Evolutionary conservation across 768 basidiomycete species (phyloP).

Genomic region (Royoungia palumana): DNA sequence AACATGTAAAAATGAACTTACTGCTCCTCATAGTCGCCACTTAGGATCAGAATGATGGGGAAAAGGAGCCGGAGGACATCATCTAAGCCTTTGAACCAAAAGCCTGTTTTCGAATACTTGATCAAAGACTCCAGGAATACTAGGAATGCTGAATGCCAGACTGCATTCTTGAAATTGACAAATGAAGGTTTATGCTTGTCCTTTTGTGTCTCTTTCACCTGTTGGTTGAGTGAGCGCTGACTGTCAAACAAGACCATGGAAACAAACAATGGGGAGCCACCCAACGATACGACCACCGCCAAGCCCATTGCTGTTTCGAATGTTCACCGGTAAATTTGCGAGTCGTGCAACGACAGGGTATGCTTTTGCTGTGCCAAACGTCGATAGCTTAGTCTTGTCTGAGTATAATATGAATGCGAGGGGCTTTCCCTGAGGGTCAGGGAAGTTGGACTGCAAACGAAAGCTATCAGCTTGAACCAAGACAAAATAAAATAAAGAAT

Average conservation of each 20-base stretch:
- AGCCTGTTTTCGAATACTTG: constrained; percentile 1
- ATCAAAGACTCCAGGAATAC: constrained; percentile 2
- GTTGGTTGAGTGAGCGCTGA: neutral
- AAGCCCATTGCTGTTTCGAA: neutral
- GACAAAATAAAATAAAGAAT: neutral
- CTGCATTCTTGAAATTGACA: too few relatives aligned
- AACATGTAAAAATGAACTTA: constrained; percentile 11
- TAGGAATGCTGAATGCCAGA: neutral
- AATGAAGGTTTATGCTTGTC: neutral
- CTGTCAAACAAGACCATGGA: too few relatives aligned
- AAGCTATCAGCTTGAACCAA: too few relatives aligned
- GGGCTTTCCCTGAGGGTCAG: constrained; percentile 16
- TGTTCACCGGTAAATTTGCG: neutral
- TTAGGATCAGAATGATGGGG: constrained; percentile 31
- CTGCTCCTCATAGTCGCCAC: constrained; percentile 47
- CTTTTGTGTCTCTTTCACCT: constrained; percentile 4
- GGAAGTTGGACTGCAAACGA: neutral
- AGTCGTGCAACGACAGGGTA: neutral
- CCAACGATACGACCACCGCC: neutral
- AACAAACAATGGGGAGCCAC: constrained; percentile 21
- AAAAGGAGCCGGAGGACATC: constrained; percentile 23
- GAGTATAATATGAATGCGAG: constrained; percentile 15
- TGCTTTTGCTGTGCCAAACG: neutral
- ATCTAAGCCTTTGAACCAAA: constrained; percentile 30
- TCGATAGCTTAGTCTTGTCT: neutral